Base-by-base conservation (phyloP, 2,329 filamentous ascomycete genomes). In the Ophiosphaerella korrae region DNA sequence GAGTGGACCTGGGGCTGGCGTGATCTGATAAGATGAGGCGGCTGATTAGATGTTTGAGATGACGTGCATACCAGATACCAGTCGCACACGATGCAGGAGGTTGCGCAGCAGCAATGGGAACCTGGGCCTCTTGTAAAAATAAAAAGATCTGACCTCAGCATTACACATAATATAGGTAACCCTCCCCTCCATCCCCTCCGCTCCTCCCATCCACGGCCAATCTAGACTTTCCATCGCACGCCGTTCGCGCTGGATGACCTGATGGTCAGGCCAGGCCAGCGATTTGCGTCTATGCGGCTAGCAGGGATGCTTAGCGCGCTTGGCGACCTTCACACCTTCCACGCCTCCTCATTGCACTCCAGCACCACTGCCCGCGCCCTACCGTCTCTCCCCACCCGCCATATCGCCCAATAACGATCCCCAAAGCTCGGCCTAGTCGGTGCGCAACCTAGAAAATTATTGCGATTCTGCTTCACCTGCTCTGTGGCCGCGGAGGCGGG, bases 381-480 rank as follows among this genome's bases (percentile, higher is more conserved):
- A 41, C 53, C 21, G 46, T 52, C 49, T 29, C 46, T 52, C 52
- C 50, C 48, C 46, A 35, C 29, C 50, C 26, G 32, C 53, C 18
- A 57, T 52, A 52, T 18, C 47, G 24, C 33, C 32, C 26, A 16
- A 21, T 5, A 23, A 51, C 21, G 12, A 42, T 38, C 18, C 23
- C 34, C 42, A 12, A 29, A 38, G 48, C 48, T 52, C 49, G 5
- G 21, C 21, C 13, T 41, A 55, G 45, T 51, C 37, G 21, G 60
- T 67, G 66, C 63, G 67, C 53, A 52, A 21, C 42, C 52, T 35
- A 29, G 46, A 71, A 64, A 61, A 56, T 61, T 61, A 43, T 42
- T 45, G 57, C 56, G 47, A 62, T 60, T 52, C 47, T 47, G 52
- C 47, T 49, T 47, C 23, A 61, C 46, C 18, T 21, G 37, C 48